Evolutionary conservation across 257 asterid species (phyloP), one percentile per base, ranked within the genome.

Genomic region (Primulina eburnea): DNA sequence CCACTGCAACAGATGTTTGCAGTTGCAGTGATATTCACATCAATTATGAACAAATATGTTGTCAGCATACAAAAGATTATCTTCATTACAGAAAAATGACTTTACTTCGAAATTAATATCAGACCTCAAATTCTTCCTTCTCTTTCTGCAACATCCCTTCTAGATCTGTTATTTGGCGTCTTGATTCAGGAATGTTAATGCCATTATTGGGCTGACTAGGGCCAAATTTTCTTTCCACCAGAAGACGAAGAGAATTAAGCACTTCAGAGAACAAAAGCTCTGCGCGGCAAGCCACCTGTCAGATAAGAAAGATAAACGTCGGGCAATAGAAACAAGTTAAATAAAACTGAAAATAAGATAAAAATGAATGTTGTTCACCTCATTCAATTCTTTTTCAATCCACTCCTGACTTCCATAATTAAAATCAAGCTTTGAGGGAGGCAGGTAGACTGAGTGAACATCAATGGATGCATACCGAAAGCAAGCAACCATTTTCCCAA

Each of bases 401-500:
- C 96, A 93, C 80, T 83, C 99, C 85, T 93, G 96, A 75, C 73
- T 78, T 82, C 82, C 92, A 75, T 78, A 82, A 82, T 86, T 87
- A 83, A 90, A 90, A 76, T 82, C 96, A 81, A 93, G 95, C 73
- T 86, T 86, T 62, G 90, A 28, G 26, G 97, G 97, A 78, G 99
- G 99, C 73, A 93, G 90, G 70, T 75, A 87, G 71, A 93, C 99
- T 12, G 99, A 87, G 72, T 86, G 90, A 79, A 93, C 99, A 80
- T 93, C 96, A 72, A 93, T 93, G n/a, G 99, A 89, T 20, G 97
- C 97, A 80, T 93, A 93, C 70, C 96, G 92, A 79, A 93, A 93
- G 89, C 99, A 93, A 77, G 99, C 99, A 80, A 93, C 97, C 97
- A 89, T 90, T 68, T 87, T 85, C 34, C 97, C 99, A 29, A 84